A percentile compares a stretch with the other conserved stretches of the same genome.
Evolutionary conservation across 2,329 filamentous ascomycete species (phyloP).

Genomic region (Ophiostoma quercus): DNA sequence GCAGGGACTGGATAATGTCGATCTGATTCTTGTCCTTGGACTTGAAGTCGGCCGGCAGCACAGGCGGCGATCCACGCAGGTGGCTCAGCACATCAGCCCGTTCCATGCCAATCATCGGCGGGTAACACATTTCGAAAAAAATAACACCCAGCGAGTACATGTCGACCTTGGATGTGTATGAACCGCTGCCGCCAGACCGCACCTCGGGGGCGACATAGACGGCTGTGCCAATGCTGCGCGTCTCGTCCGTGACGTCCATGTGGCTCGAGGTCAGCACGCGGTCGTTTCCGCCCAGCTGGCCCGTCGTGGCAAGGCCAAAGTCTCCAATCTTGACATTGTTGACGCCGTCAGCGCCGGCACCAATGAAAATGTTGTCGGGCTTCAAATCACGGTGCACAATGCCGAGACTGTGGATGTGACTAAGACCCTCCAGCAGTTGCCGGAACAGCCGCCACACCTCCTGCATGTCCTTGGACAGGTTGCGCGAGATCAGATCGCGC

Average conservation of each 20-base stretch:
- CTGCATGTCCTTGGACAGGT: conserved; percentile 65
- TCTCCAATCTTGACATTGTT: conserved; percentile 95
- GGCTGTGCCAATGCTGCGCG: conserved; percentile 67
- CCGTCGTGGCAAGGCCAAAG: conserved; percentile 88
- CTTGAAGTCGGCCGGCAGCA: conserved; percentile 68
- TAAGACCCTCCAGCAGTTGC: conserved; percentile 83
- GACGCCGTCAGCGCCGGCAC: conserved; percentile 59
- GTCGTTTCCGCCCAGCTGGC: conserved; percentile 47
- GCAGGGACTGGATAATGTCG: conserved; percentile 70
- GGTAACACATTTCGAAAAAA: conserved; percentile 95
- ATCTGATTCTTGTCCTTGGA: conserved; percentile 66
- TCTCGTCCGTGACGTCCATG: conserved; percentile 58
- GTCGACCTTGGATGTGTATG: conserved; percentile 90
- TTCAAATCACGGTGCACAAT: conserved; percentile 97
- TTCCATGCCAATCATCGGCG: conserved; percentile 58
- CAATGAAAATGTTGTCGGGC: conserved; percentile 94
- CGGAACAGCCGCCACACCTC: conserved; percentile 88
- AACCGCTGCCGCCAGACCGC: conserved; percentile 64
- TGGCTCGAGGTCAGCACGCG: conserved; percentile 30
- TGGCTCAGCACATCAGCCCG: conserved; percentile 59
- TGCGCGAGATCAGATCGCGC: conserved; percentile 75
- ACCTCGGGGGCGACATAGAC: conserved; percentile 94
- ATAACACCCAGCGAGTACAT: conserved; percentile 98
- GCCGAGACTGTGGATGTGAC: conserved; percentile 81
- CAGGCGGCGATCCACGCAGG: conserved; percentile 62